Evolutionary conservation across 1,284 basidiomycete species (phyloP).

Genomic region (Rhizoctonia solani): DNA sequence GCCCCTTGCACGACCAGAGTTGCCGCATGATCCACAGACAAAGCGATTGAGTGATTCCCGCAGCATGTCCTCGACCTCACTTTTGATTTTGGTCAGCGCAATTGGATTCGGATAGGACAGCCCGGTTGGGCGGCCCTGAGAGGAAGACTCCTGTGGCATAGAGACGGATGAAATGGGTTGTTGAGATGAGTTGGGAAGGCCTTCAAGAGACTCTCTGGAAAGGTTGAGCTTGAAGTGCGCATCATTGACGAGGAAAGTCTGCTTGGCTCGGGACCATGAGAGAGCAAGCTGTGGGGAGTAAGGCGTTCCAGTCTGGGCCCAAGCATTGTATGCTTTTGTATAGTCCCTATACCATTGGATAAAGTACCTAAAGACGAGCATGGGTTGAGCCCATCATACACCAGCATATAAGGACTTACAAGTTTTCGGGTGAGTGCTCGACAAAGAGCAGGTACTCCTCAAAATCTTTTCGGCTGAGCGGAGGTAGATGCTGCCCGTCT

Average conservation of each 20-base stretch:
- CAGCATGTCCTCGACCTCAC: constrained; percentile 51
- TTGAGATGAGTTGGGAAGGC: constrained; percentile 53
- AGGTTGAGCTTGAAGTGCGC: constrained; percentile 71
- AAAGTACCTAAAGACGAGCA: constrained; percentile 32
- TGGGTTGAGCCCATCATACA: neutral
- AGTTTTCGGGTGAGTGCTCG: constrained; percentile 36
- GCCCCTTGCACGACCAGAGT: constrained; percentile 73
- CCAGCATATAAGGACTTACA: constrained; percentile 26
- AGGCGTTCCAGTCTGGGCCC: constrained; percentile 3
- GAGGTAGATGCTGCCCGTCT: constrained; percentile 36
- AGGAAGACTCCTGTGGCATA: constrained; percentile 47
- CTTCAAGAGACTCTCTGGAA: constrained; percentile 63
- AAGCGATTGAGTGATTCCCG: constrained; percentile 67
- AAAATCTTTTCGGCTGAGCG: constrained; percentile 38
- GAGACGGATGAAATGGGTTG: neutral
- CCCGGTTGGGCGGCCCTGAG: constrained; percentile 28
- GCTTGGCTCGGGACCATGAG: constrained; percentile 74
- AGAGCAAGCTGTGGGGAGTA: constrained; percentile 52
- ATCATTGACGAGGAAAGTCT: constrained; percentile 72
- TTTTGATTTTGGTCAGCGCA: constrained; percentile 61
- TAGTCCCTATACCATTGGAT: constrained; percentile 37
- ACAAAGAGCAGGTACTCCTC: constrained; percentile 38
- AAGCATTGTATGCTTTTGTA: neutral
- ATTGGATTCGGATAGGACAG: constrained; percentile 63
- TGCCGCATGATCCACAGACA: constrained; percentile 67